Percentiles rank a stretch among this genome's conserved stretches.
Conservation (phyloP, 2,329 filamentous ascomycete species). For the Knufia petricola region DNA sequence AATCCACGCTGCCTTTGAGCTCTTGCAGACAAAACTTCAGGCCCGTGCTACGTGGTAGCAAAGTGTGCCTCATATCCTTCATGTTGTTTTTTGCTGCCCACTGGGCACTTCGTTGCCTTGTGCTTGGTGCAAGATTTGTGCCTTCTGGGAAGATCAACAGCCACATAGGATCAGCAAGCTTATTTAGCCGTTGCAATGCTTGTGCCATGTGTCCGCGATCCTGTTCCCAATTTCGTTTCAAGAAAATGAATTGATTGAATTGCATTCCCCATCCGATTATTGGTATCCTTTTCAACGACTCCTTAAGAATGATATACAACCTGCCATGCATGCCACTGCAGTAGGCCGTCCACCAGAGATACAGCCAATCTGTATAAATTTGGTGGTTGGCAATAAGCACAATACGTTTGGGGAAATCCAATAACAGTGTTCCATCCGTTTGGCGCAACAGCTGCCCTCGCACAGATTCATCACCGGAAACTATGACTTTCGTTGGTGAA, state of each 20-base stretch:
- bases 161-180: conserved; percentile 66
- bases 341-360: conserved; percentile 91
- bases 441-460: conserved; percentile 62
- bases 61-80: conserved; percentile 61
- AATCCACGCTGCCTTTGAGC: conserved; percentile 64
- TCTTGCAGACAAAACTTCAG: conserved; percentile 70
- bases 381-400: conserved; percentile 84
- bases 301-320: conserved; percentile 83
- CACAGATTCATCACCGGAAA: conserved; percentile 75
- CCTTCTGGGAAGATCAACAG: conserved; percentile 79
- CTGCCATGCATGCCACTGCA: conserved; percentile 74
- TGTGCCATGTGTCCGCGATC: conserved; percentile 68
- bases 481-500: conserved; percentile 71
- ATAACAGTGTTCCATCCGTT: conserved; percentile 63
- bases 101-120: conserved; percentile 57
- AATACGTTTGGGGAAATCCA: conserved; percentile 70
- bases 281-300: conserved; percentile 73
- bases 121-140: conserved; percentile 67
- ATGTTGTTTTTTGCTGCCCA: conserved; percentile 71
- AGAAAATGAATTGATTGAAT: conserved; percentile 84
- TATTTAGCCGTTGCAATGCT: conserved; percentile 61
- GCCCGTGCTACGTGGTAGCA: conserved; percentile 72
- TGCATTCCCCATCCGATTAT: conserved; percentile 72
- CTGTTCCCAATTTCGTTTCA: conserved; percentile 78
- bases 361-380: conserved; percentile 86